Evolutionary conservation across 176 grass and related monocot genomes (phyloP).

Genomic region (Triticum turgidum): DNA sequence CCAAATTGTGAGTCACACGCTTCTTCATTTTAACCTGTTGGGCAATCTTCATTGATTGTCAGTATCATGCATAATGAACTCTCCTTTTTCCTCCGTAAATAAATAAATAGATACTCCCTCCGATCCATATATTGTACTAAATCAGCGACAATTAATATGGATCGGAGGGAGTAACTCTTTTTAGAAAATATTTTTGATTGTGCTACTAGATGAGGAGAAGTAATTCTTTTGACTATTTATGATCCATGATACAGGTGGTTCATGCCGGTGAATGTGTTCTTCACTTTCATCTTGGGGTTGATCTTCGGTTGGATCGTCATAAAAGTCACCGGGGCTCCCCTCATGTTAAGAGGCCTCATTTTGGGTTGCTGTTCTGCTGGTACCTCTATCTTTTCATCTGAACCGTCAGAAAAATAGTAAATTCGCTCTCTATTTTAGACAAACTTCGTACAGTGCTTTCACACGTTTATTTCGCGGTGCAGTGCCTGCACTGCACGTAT

Average conservation of each 20-base stretch:
- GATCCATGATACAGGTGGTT: slow-evolving; percentile 63
- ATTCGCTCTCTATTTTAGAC: not conserved
- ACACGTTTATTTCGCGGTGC: not conserved
- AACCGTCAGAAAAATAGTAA: not conserved
- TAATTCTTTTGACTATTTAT: slow-evolving; percentile 2
- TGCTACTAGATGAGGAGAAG: not conserved
- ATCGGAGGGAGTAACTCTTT: no score
- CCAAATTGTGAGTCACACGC: slow-evolving; percentile 52
- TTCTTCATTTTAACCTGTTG: not conserved
- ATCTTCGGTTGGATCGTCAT: slow-evolving; percentile 67
- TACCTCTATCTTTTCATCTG: not conserved
- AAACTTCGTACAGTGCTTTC: not conserved
- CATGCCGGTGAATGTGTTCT: slow-evolving; percentile 86
- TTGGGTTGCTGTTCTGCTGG: slow-evolving; percentile 88
- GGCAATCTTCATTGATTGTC: not conserved
- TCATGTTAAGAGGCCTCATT: slow-evolving; percentile 66
- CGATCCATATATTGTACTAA: no score
- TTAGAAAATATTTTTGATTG: not conserved
- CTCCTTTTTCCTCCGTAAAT: not conserved
- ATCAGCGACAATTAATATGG: no score
- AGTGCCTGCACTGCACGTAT: not conserved
- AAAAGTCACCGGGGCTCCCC: slow-evolving; percentile 57
- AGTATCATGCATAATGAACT: not conserved
- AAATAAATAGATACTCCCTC: no score
- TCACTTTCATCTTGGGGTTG: slow-evolving; percentile 62